Conservation (phyloP, 2,329 filamentous ascomycete genomes). For the Calcarisporium arbuscula region DNA sequence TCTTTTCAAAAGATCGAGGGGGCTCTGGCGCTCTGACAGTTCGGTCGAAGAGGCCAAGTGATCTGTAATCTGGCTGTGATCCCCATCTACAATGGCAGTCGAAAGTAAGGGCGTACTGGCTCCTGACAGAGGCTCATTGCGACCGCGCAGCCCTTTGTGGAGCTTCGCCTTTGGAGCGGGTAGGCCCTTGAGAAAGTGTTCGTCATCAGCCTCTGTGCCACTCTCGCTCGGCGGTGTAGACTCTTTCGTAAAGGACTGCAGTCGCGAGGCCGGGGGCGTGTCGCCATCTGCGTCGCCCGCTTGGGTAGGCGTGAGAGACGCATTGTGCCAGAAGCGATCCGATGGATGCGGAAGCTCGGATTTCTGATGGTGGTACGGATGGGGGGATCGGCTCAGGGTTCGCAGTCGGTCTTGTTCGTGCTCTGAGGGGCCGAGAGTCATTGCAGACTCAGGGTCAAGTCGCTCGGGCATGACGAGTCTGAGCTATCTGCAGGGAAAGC, state of each 20-base stretch:
- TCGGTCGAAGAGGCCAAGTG: no score
- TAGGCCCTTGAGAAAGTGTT: conserved; percentile 78
- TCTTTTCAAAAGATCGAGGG: conserved; percentile 28
- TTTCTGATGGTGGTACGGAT: conserved; percentile 59
- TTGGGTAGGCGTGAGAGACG: conserved; percentile 10
- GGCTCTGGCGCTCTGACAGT: conserved; percentile 8
- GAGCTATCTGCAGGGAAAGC: conserved; percentile 13
- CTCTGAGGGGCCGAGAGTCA: conserved; percentile 27
- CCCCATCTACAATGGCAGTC: conserved; percentile 38
- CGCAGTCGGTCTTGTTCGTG: conserved; percentile 34
- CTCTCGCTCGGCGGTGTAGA: conserved; percentile 71
- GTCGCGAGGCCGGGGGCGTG: conserved; percentile 16
- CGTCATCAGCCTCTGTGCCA: conserved; percentile 92
- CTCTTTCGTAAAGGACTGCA: conserved; percentile 36
- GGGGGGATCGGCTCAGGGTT: conserved; percentile 54
- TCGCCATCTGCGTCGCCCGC: conserved; percentile 13
- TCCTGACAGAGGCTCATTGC: conserved; percentile 47
- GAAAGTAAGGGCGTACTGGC: conserved; percentile 50
- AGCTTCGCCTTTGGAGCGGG: conserved; percentile 68
- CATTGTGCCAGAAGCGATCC: conserved; percentile 26
- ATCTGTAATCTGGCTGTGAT: conserved; percentile 18
- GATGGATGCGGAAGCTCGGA: conserved; percentile 42
- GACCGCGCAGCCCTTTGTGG: conserved; percentile 71
- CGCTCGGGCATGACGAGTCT: conserved; percentile 40
- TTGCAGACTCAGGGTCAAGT: conserved; percentile 28